Base-by-base conservation (phyloP, 2,329 filamentous ascomycete genomes). In the Colletotrichum sp. region DNA sequence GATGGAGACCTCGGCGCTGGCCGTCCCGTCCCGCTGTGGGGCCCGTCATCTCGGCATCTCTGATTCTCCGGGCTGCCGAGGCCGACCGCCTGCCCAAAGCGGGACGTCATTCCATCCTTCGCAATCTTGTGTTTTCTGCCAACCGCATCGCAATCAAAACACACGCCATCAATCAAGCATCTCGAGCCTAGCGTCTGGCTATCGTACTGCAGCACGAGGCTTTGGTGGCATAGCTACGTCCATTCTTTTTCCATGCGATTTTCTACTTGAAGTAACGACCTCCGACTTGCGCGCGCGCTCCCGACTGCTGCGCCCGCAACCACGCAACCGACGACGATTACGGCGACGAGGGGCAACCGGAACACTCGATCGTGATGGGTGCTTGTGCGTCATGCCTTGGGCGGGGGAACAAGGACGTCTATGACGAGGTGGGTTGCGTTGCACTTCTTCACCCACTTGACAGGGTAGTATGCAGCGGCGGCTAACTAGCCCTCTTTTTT, bases 311-410 rank as follows among this genome's bases (percentile, higher is more conserved):
- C 58, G 30, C n/a, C 28, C 28, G n/a, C 28, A 30, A 36, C 18
- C 57, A 30, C 52, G 60, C 52, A 69, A 26, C 65, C 26, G n/a
- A 30, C 48, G 30, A 71, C 55, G 65, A 68, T 28, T 28, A 60
- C 48, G 30, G 68, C 55, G 61, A 68, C 55, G 66, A 65, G 21
- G 65, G 52, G 36, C 38, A 38, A 57, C 61, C 69, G 48, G 36
- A 43, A 57, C 30, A 21, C 30, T 69, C 65, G 74, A 74, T 76
- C 58, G 67, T 67, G 77, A 93, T 93, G 92, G 92, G 92, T 75
- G 87, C 87, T 82, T 93, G 91, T 83, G 86, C 89, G 77, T 93
- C 91, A 72, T 93, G 92, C 80, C 84, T 93, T 60, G 90, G 91
- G 77, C 83, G 85, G 78, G 86, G 87, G 71, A 85, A 86, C 68